Evolutionary conservation across 208 protist species (phyloP).

Genomic region (Trypanosomatidae sp.): DNA sequence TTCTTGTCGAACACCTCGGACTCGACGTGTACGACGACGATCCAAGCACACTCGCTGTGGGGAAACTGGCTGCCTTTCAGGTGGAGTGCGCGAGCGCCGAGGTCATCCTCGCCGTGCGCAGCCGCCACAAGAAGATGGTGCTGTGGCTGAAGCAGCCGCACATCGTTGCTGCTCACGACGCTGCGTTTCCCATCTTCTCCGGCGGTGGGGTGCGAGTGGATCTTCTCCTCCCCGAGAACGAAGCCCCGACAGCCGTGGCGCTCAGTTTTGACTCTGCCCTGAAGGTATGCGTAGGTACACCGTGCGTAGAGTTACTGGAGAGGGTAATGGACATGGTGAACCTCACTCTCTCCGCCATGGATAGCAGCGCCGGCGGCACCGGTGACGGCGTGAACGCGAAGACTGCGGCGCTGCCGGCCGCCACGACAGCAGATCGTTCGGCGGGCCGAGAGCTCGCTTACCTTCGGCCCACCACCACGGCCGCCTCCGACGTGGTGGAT

Average conservation of each 20-base stretch:
- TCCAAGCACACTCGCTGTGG: constrained; percentile 25
- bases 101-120: constrained; percentile 61
- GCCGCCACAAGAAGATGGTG: constrained; percentile 40
- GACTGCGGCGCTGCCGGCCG: background rate
- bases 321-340: constrained; percentile 79
- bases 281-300: constrained; percentile 60
- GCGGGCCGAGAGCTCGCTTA: background rate
- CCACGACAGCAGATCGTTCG: background rate
- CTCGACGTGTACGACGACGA: constrained; percentile 79
- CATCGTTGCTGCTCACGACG: constrained; percentile 45
- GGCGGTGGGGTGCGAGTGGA: constrained; percentile 38
- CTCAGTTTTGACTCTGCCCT: constrained; percentile 42
- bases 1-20: constrained; percentile 57
- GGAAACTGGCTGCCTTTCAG: constrained; percentile 44
- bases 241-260: constrained; percentile 33
- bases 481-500: background rate
- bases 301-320: constrained; percentile 80
- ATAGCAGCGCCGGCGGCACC: constrained; percentile 4
- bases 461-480: background rate
- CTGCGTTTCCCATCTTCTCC: constrained; percentile 47
- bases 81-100: constrained; percentile 52
- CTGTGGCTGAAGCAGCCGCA: constrained; percentile 51
- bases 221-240: constrained; percentile 34
- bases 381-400: constrained; percentile 1
- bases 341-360: constrained; percentile 44